Base-by-base conservation (phyloP, 805 yeast species). In the Zygosaccharomyces rouxii region DNA sequence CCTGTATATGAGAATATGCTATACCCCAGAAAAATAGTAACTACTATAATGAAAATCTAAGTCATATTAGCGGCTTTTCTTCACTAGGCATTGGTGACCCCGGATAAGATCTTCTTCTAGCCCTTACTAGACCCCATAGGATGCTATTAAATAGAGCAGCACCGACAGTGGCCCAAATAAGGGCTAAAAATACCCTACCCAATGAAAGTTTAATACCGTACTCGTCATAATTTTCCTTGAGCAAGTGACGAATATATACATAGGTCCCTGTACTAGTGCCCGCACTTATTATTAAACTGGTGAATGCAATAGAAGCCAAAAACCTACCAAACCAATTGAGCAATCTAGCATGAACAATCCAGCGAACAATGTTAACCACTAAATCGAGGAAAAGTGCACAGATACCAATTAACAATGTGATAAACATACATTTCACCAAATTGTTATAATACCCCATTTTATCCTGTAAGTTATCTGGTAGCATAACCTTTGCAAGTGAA, bases 221-320 rank as follows among this genome's bases (percentile, higher is more conserved):
- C 2, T 63, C 62, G 2, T 58, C 62, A 10, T 67, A 66, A 29
- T 70, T 68, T 29, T 78, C 67, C 56, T 83, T 79, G 69, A 87
- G 72, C 46, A 76, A 70, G 10, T 70, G 66, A 50, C 75, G 67
- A 51, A 83, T 72, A 47, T 72, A 72, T 4, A 69, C 48, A 68
- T 71, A 84, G n/a, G 77, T 70, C 14, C 83, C 94, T 0, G 92
- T 84, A 25, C 84, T 72, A 19, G 83, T 68, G 13, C 75, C 87
- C 25, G 80, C 75, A 25, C 77, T 71, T 14, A 76, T 54, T 2
- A 71, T 10, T n/a, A 74, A 55, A 10, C 71, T 53, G 4, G 71
- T 25, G 39, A 70, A 62, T 10, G 78, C 72, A 11, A 78, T 52
- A 7, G 75, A 26, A 0, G 79, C 69, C 18, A 77, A 37, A 5